Conservation (phyloP, 768 basidiomycete genomes). For the Rhodosporidiobolus sp. region DNA sequence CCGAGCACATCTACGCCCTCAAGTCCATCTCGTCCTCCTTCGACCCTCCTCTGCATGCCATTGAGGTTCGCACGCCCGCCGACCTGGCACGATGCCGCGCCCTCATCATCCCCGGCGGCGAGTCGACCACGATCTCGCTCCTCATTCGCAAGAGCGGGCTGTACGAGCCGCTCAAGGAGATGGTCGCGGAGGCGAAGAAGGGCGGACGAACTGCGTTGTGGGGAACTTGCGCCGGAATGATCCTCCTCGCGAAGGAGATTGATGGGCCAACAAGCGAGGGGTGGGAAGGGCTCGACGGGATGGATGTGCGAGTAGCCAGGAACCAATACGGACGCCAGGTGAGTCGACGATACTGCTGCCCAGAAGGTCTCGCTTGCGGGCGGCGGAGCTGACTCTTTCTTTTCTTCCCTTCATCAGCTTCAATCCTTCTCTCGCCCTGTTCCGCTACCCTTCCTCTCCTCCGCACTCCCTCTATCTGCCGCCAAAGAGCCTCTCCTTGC, state of each 20-base stretch:
- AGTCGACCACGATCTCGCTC: slow-evolving; percentile 87
- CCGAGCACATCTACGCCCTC: slow-evolving; percentile 74
- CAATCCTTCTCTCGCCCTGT: slow-evolving; percentile 87
- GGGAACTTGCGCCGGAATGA: slow-evolving; percentile 96
- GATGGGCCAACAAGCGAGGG: slow-evolving; percentile 75
- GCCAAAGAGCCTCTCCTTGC: slow-evolving; percentile 66
- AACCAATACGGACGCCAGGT: slow-evolving; percentile 96
- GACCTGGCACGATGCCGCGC: slow-evolving; percentile 76
- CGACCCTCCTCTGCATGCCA: not conserved
- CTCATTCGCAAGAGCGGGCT: slow-evolving; percentile 65
- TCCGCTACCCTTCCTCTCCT: slow-evolving; percentile 60
- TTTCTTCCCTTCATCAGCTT: slow-evolving; percentile 53
- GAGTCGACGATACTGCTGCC: slow-evolving; percentile 7
- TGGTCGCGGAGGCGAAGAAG: slow-evolving; percentile 51
- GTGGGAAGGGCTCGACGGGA: slow-evolving; percentile 77
- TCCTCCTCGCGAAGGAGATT: slow-evolving; percentile 66
- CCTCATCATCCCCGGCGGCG: slow-evolving; percentile 91
- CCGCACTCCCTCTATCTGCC: slow-evolving; percentile 43
- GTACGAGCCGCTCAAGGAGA: slow-evolving; percentile 71
- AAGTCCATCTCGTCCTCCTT: slow-evolving; percentile 52
- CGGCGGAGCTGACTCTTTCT: not conserved
- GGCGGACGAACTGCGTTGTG: slow-evolving; percentile 65
- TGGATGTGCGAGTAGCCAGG: slow-evolving; percentile 73
- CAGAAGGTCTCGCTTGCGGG: not conserved
- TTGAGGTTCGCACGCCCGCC: slow-evolving; percentile 63